Base-by-base conservation (phyloP, 495 filamentous ascomycete genomes). In the Neurospora sp. region DNA sequence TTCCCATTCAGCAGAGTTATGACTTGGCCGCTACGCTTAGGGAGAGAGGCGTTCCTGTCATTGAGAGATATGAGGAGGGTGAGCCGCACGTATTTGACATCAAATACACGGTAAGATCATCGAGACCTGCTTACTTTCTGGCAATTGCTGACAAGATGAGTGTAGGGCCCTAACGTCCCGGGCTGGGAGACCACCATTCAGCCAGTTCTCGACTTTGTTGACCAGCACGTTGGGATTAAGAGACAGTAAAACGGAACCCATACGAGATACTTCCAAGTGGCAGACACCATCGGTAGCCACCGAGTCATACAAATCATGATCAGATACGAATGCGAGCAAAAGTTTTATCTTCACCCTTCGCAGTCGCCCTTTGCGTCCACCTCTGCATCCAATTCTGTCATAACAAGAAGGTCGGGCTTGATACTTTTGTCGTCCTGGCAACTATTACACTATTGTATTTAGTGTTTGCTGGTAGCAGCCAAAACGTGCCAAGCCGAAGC, bases 141-240 rank as follows among this genome's bases (percentile, higher is more conserved):
- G 5, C 40, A 8, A 35, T 72, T 38, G 40, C 38, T 61, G n/a
- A 69, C 27, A 39, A 3, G 1, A 14, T 27, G n/a, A 12, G 27
- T 11, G 18, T 44, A 78, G 75, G 48, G 70, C 8, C 70, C 75
- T 0, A 66, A 72, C 9, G 74, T 79, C 5, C 69, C 71, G 0
- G 78, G 78, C 0, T 79, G 78, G 78, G 73, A 76, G 5, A 74
- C 70, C 0, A 75, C 74, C 39, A 77, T 79, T 31, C 76, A 76
- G 18, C 78, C 78, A 8, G 72, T 78, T 37, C 41, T 79, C 27
- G 70, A 76, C 16, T 79, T 79, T 70, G 78, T 79, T 31, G 71
- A 75, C 41, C 44, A 39, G 9, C 72, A 78, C 66, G 72, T 72
- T 7, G 70, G 68, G 20, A 18, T 44, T 18, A 41, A 66, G 27